Percentiles rank a stretch among this genome's conserved stretches.
phyloP scores from a whole-genome alignment of 2,329 filamentous ascomycete genomes.

The Fusarium verticillioides region DNA sequence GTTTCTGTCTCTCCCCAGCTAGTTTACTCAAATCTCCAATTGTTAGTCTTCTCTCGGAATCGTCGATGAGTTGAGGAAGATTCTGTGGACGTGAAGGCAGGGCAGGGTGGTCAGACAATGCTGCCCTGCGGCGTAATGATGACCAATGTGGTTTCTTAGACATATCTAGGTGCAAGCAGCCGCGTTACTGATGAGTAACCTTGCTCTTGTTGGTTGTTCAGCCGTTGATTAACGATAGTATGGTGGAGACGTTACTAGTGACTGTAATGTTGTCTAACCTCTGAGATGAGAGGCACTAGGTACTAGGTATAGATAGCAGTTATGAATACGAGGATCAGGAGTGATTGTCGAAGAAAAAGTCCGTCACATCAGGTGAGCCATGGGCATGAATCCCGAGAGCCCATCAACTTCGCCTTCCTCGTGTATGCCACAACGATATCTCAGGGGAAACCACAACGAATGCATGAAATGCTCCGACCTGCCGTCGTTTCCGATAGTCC shows the following conservation, averaged over 20 bases:
- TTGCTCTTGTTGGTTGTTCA: not conserved
- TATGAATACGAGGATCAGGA: not conserved
- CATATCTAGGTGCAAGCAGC: not conserved
- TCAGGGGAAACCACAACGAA: not conserved
- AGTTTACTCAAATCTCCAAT: slow-evolving; percentile 48
- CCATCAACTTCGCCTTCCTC: not conserved
- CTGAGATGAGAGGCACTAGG: not conserved
- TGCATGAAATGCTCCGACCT: not conserved
- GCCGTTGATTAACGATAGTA: not conserved
- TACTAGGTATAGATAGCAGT: not conserved
- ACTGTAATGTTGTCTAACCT: not conserved
- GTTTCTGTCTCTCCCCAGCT: slow-evolving; percentile 49
- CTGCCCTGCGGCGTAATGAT: slow-evolving; percentile 4
- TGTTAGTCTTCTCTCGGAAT: slow-evolving; percentile 8
- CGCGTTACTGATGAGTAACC: not conserved
- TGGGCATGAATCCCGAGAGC: no score
- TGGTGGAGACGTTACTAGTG: not conserved
- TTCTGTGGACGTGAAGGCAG: not conserved
- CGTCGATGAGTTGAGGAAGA: not conserved
- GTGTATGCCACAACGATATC: not conserved
- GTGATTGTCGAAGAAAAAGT: not conserved
- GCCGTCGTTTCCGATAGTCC: not conserved
- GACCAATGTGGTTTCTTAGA: slow-evolving; percentile 14
- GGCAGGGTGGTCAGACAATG: not conserved
- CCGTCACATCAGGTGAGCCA: not conserved